Evolutionary conservation across 768 basidiomycete species (phyloP), one percentile per base, ranked within the genome.

Genomic region (Russula sp.): DNA sequence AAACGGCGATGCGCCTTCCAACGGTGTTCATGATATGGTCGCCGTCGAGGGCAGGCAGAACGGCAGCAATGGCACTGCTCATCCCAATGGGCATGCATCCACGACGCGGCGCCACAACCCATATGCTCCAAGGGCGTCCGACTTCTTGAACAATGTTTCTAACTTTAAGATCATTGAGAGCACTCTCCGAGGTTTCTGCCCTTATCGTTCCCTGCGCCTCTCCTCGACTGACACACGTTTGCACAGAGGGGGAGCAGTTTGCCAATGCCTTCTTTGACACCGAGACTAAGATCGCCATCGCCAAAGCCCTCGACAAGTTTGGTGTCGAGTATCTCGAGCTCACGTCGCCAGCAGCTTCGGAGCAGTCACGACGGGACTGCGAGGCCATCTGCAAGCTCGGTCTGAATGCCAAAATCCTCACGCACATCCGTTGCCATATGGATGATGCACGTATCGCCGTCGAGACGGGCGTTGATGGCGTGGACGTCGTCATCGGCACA

Each of bases 261-360:
- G 97, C 97, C 65, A 99, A 98, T 72, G 96, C 97, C 57, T 99
- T 99, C 82, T 99, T 98, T 73, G 96, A 97, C 73, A 94, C 93
- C 72, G 93, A 95, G 80, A 98, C 95, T 77, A 99, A 99, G 84
- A 97, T 98, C 73, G 94, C 95, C 73, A 99, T 99, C 69, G 97
- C 97, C 67, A 93, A 87, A 79, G 94, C 94, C 14, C 86, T 98
- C 60, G 95, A 98, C 80, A 95, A 94, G 53, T 98, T 99, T 72
- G 97, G 97, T 70, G 97, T 98, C 61, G 97, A 99, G 73, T 99
- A 99, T 81, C 94, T 99, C 71, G 97, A 99, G 72, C 88, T 99
- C 72, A 99, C 97, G 39, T 98, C 96, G 16, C 96, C 97, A 51
- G 93, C 90, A 47, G 96, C 97, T 25, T 98, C 96, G 6, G 93